phyloP scores from a whole-genome alignment of 768 basidiomycete genomes.

The Leccinum barrowsii region DNA sequence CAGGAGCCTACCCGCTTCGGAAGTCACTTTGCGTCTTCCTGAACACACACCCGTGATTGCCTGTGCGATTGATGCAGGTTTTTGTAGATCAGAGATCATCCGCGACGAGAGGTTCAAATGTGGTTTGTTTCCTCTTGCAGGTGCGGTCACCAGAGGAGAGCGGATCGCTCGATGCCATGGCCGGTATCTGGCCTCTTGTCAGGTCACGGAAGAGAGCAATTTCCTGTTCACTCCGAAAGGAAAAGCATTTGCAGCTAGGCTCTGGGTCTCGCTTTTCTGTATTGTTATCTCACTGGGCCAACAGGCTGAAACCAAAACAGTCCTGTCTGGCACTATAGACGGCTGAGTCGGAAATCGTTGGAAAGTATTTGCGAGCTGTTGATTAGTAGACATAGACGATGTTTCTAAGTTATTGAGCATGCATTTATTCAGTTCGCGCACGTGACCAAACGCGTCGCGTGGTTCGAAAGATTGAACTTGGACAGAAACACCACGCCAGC shows the following conservation, averaged over 20 bases:
- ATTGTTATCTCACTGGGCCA: neutral
- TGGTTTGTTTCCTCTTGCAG: neutral
- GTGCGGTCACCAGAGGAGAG: no score
- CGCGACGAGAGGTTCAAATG: slow-evolving; percentile 9
- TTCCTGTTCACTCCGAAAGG: slow-evolving; percentile 29
- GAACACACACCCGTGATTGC: slow-evolving; percentile 20
- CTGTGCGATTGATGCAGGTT: slow-evolving; percentile 32
- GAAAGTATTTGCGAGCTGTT: neutral
- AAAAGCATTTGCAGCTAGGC: slow-evolving; percentile 20
- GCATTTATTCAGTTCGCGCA: slow-evolving; percentile 2
- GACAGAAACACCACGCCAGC: neutral
- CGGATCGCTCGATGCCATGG: slow-evolving; percentile 27
- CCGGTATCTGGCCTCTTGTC: slow-evolving; percentile 26
- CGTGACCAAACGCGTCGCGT: slow-evolving; percentile 33
- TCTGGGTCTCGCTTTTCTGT: slow-evolving; percentile 30
- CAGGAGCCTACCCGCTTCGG: no score
- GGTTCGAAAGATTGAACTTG: slow-evolving; percentile 12
- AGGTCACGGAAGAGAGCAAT: slow-evolving; percentile 29
- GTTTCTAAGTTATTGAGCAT: neutral
- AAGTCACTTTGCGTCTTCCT: slow-evolving; percentile 29
- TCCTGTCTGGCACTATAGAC: slow-evolving; percentile 19
- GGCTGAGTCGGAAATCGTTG: slow-evolving; percentile 19
- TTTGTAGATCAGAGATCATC: slow-evolving; percentile 29
- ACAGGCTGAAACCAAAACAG: slow-evolving; percentile 22
- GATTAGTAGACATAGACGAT: neutral